Percentiles rank a stretch among this genome's conserved stretches.
Evolutionary conservation across 257 asterid species (phyloP).

Genomic region (Solanum medicagineum): DNA sequence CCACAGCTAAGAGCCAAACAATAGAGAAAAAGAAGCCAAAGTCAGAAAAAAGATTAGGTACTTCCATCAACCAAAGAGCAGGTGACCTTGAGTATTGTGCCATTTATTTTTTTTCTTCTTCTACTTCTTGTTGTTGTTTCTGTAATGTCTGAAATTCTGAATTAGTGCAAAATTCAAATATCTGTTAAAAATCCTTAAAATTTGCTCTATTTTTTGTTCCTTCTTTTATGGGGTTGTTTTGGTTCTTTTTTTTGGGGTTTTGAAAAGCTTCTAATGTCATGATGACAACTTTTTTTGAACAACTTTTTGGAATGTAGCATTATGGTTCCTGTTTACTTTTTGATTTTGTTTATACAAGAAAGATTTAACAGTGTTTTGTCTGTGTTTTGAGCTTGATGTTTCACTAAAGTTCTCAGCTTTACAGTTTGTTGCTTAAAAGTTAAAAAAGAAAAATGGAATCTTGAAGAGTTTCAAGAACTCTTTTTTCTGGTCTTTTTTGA

Average conservation of each 20-base stretch:
- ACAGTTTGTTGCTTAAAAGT: conserved; percentile 12
- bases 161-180: background rate
- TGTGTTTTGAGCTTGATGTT: background rate
- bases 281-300: conserved; percentile 19
- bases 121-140: background rate
- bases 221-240: background rate
- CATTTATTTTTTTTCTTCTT: no score
- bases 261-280: conserved; percentile 9
- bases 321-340: background rate
- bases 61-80: background rate
- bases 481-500: conserved; percentile 2
- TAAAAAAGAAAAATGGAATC: conserved; percentile 1
- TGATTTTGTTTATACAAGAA: background rate
- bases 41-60: background rate
- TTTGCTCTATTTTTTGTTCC: background rate
- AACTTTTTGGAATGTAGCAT: conserved; percentile 22
- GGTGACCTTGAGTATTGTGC: background rate
- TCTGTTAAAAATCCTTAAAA: background rate
- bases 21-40: background rate
- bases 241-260: background rate
- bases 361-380: background rate
- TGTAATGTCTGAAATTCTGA: background rate
- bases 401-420: background rate
- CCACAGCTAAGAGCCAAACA: background rate
- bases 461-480: background rate